Conservation (phyloP, 169 alveolate species). For the Condylostoma magnum region DNA sequence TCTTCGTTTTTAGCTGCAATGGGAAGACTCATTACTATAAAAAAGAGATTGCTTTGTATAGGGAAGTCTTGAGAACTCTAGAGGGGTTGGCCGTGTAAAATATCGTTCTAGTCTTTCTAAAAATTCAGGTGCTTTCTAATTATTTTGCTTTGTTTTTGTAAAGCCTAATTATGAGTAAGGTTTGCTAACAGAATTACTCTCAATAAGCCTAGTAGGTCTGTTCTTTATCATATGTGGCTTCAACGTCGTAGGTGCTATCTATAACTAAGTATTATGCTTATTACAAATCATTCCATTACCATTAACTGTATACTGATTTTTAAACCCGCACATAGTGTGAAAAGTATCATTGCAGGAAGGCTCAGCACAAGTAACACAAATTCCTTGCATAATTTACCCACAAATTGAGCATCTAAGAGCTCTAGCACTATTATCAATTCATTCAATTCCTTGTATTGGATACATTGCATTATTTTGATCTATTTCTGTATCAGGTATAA, state of each 20-base stretch:
- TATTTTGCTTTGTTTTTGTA: not conserved
- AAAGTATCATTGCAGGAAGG: constrained; percentile 10
- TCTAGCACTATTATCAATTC: not conserved
- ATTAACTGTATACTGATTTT: not conserved
- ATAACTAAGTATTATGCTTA: not conserved
- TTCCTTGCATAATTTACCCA: not conserved
- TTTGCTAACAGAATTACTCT: not conserved
- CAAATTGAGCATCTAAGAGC: constrained; percentile 1
- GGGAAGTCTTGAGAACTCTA: too few species aligned
- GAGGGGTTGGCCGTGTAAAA: too few species aligned
- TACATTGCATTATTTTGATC: not conserved
- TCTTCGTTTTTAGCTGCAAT: too few species aligned
- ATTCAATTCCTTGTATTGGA: constrained; percentile 10
- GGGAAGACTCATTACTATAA: too few species aligned
- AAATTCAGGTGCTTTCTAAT: too few species aligned
- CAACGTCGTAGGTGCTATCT: not conserved
- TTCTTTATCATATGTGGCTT: not conserved
- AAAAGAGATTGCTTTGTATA: too few species aligned
- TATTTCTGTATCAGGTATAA: not conserved
- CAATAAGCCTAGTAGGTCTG: not conserved
- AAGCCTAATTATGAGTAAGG: not conserved
- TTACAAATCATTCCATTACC: not conserved
- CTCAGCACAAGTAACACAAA: constrained; percentile 27
- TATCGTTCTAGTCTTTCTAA: too few species aligned
- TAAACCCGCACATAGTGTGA: constrained; percentile 13